Conservation (phyloP, 345 rosid species). For the Boechera divaricarpa region DNA sequence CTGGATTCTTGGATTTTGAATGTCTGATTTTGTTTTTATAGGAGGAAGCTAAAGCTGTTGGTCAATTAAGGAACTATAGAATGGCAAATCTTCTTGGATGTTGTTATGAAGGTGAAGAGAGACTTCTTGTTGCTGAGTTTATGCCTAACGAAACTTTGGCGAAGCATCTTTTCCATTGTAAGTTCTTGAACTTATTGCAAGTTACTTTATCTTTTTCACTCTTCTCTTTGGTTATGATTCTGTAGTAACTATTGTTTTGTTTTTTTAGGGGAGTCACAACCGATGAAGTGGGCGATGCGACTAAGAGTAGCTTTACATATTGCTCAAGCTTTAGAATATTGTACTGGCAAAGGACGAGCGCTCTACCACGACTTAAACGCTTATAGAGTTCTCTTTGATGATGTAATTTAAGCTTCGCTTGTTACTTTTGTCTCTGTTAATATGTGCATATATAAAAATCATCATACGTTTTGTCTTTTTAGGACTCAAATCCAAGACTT, state of each 20-base stretch:
- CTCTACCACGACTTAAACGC: constrained; percentile 96
- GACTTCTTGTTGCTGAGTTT: constrained; percentile 90
- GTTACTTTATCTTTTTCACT: neutral
- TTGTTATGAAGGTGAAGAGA: constrained; percentile 87
- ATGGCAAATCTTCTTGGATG: constrained; percentile 92
- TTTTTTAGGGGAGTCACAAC: constrained; percentile 81
- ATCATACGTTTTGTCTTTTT: constrained; percentile 1
- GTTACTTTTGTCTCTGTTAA: neutral
- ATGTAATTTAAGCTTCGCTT: constrained; percentile 51
- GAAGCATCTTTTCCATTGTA: constrained; percentile 94
- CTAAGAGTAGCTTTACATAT: constrained; percentile 89
- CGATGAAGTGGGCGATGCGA: constrained; percentile 98
- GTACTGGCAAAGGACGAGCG: constrained; percentile 85
- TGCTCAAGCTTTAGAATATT: constrained; percentile 92
- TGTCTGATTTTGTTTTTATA: constrained; percentile 29
- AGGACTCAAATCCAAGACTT: constrained; percentile 94
- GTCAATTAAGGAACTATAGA: constrained; percentile 73
- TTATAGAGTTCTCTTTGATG: constrained; percentile 88
- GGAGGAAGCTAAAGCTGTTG: constrained; percentile 96
- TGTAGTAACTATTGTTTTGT: neutral
- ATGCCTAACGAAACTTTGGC: constrained; percentile 95
- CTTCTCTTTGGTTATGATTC: neutral
- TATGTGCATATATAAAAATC: neutral
- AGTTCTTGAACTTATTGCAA: constrained; percentile 12
- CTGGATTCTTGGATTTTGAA: constrained; percentile 10